Evolutionary conservation across 2,329 filamentous ascomycete species (phyloP), one percentile per base, ranked within the genome.

Genomic region (Helotiales sp.): DNA sequence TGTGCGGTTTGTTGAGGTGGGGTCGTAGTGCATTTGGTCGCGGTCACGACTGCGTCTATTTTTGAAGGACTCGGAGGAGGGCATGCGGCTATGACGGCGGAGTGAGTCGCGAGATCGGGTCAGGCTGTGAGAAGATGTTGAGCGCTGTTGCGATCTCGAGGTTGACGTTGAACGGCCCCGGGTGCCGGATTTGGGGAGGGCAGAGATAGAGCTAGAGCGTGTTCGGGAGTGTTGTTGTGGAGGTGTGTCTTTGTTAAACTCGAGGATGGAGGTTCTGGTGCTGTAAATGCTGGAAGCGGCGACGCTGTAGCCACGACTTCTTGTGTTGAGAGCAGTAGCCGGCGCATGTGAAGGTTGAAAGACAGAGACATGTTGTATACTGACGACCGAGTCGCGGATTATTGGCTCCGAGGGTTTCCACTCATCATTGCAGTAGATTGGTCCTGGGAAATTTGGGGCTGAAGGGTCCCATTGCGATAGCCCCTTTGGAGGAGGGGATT

Each of bases 1-100:
- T n/a, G 66, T 70, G 1, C 67, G 65, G 28, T 40, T 54, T 3
- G 64, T 57, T 6, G 68, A 24, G 1, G 67, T 62, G 20, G 70
- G 71, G 34, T 73, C 70, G 43, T 68, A 73, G 40, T 72, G 68
- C 10, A 72, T 47, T 24, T 69, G 65, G 55, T 73, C 71, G 24
- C 70, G 59, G 11, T 71, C 69, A 60, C 67, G 67, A 20, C 62
- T 65, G 11, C 61, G 62, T 2, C 66, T 62, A 3, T 71, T 65
- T 11, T 30, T 40, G 26, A 63, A 24, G 7, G 65, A 61, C 26
- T 70, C 63, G 34, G 58, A 34, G 2, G 61, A 65, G 32, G 45
- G 24, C 24, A 68, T 67, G 20, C 64, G 52, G 47, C 24, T 45
- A n/a, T 65, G 64, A 17, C 30, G 45, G 34, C 63, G 60, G 37